These are phyloP conservation scores for Arabidopsis hybrid DNA, from an alignment of 441 rosid genomes.

Conservation along the genomic window DNA sequence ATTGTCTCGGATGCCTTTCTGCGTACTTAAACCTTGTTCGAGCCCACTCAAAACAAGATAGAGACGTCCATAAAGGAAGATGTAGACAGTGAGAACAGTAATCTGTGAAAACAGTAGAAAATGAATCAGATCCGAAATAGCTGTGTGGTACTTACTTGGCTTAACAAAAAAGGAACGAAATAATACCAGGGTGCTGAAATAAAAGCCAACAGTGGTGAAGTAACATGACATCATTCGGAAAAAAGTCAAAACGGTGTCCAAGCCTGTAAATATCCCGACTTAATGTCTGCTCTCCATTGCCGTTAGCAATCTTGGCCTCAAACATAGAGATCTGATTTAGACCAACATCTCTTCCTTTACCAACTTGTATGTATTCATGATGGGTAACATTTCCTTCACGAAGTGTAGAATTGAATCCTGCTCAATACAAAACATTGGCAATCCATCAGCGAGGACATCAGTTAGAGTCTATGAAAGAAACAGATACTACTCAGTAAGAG, in stretches of 20 bases:
- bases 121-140: conserved; percentile 20
- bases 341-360: conserved; percentile 99
- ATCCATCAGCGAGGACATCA: conserved; percentile 24
- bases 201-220: conserved; percentile 97
- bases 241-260: conserved; percentile 98
- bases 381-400: conserved; percentile 99
- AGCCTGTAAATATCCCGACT: conserved; percentile 97
- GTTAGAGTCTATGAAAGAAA: conserved; percentile 16
- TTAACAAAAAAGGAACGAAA: conserved; percentile 22
- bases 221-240: conserved; percentile 99
- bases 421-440: conserved; percentile 38
- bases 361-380: conserved; percentile 99
- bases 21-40: conserved; percentile 78
- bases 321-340: conserved; percentile 99
- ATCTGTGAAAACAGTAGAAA: conserved; percentile 63
- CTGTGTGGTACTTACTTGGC: not conserved
- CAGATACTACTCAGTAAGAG: conserved; percentile 23
- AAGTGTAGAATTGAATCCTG: conserved; percentile 98
- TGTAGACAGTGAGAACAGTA: conserved; percentile 96
- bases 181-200: conserved; percentile 93
- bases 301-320: conserved; percentile 99
- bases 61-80: conserved; percentile 99
- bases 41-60: conserved; percentile 99
- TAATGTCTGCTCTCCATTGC: conserved; percentile 98
- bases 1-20: conserved; percentile 86